Percentiles rank a stretch among this genome's conserved stretches.
Conservation (phyloP, 2,329 filamentous ascomycete species). For the Aspergillus amoenus region DNA sequence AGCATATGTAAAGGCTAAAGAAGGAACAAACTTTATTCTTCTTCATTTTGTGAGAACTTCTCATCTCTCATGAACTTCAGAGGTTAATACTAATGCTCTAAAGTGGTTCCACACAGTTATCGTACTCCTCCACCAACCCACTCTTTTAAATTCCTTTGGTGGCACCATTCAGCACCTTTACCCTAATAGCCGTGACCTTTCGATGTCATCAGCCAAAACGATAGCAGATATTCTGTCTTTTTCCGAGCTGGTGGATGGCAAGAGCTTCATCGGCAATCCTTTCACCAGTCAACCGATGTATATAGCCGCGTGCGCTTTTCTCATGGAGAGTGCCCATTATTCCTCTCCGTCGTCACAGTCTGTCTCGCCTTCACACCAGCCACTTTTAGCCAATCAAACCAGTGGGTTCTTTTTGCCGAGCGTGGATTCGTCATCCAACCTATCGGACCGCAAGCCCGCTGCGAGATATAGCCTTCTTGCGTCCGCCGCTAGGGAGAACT, state of each 20-base stretch:
- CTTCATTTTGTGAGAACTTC: constrained; percentile 61
- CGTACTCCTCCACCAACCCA: constrained; percentile 81
- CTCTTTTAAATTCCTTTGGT: constrained; percentile 74
- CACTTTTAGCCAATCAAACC: constrained; percentile 31
- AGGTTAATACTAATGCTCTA: constrained; percentile 16
- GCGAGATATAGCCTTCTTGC: constrained; percentile 73
- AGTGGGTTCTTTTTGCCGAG: constrained; percentile 37
- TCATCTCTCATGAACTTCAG: background rate
- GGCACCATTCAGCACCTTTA: constrained; percentile 69
- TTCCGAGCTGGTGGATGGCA: constrained; percentile 79
- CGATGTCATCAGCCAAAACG: constrained; percentile 87
- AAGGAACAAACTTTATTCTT: constrained; percentile 83
- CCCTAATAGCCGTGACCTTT: constrained; percentile 74
- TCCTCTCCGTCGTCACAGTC: constrained; percentile 66
- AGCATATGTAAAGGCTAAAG: constrained; percentile 74
- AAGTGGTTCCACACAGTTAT: constrained; percentile 83
- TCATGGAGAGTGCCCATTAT: constrained; percentile 76
- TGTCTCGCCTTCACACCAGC: constrained; percentile 48
- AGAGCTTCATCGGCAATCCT: constrained; percentile 82
- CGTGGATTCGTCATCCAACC: constrained; percentile 26
- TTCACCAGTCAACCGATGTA: constrained; percentile 91
- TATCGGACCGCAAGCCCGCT: constrained; percentile 33
- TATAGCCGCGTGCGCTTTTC: constrained; percentile 83
- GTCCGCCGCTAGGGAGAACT: constrained; percentile 80
- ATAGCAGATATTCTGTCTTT: constrained; percentile 87